Conservation (phyloP, 257 asterid species). For the Jasminum sambac region DNA sequence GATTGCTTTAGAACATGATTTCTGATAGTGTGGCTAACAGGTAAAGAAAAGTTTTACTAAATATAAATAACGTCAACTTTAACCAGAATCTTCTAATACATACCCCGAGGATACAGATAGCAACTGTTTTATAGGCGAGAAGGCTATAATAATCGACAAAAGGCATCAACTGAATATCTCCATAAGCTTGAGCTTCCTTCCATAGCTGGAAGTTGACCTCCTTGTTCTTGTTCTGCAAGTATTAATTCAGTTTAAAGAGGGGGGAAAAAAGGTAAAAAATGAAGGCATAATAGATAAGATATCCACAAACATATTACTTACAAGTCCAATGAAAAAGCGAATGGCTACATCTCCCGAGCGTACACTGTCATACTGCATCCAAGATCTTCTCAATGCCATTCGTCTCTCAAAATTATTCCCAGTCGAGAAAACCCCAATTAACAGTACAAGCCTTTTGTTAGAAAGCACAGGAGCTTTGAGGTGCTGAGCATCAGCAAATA, state of each 20-base stretch:
- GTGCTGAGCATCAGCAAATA: constrained; percentile 52
- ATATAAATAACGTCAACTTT: background rate
- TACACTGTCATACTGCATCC: constrained; percentile 92
- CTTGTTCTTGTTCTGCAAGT: constrained; percentile 75
- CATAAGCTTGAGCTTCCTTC: constrained; percentile 79
- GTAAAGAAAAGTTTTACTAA: no score
- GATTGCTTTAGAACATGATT: no score
- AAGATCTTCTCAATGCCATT: constrained; percentile 86
- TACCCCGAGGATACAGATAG: constrained; percentile 89
- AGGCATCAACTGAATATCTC: constrained; percentile 93
- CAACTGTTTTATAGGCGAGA: constrained; percentile 82
- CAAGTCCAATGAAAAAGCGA: constrained; percentile 94
- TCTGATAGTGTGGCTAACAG: no score
- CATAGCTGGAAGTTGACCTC: constrained; percentile 83
- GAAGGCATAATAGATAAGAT: background rate
- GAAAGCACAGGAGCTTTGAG: constrained; percentile 61
- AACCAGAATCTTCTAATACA: constrained; percentile 16
- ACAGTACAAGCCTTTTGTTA: constrained; percentile 50
- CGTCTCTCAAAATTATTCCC: constrained; percentile 93
- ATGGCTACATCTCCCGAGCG: constrained; percentile 80
- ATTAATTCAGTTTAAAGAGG: constrained; percentile 8
- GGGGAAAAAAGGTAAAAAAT: background rate
- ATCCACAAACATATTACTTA: constrained; percentile 33
- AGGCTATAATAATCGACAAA: constrained; percentile 87
- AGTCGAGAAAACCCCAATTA: constrained; percentile 90